Percentiles rank a stretch among this genome's conserved stretches.
Evolutionary conservation across 148 eudicot genomes (phyloP).

Genomic region (Amaranthus palmeri): DNA sequence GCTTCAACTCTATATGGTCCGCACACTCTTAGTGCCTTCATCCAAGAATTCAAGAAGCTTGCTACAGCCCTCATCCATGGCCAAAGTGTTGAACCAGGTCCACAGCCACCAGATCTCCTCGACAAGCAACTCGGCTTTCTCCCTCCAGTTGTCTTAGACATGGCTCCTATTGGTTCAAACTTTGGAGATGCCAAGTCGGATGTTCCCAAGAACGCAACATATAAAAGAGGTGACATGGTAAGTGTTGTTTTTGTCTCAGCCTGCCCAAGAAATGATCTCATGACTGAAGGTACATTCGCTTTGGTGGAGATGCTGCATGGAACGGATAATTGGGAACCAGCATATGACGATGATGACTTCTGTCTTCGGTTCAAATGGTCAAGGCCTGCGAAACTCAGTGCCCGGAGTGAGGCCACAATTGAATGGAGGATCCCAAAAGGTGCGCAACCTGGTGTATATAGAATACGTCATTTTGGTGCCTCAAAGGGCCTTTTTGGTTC

Average conservation of each 20-base stretch:
- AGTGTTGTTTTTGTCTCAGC: slow-evolving; percentile 69
- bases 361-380: slow-evolving; percentile 80
- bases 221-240: slow-evolving; percentile 63
- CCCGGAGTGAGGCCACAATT: slow-evolving; percentile 63
- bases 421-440: slow-evolving; percentile 74
- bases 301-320: slow-evolving; percentile 69
- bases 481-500: slow-evolving; percentile 60
- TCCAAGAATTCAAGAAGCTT: slow-evolving; percentile 83
- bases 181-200: slow-evolving; percentile 68
- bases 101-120: slow-evolving; percentile 83
- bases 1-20: slow-evolving; percentile 93
- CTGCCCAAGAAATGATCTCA: slow-evolving; percentile 87
- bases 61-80: slow-evolving; percentile 55
- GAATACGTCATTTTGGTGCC: slow-evolving; percentile 88
- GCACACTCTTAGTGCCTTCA: slow-evolving; percentile 82
- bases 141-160: slow-evolving; percentile 64
- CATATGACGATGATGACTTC: slow-evolving; percentile 85
- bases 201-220: slow-evolving; percentile 60
- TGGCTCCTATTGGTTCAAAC: slow-evolving; percentile 51
- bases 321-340: slow-evolving; percentile 61
- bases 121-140: slow-evolving; percentile 77
- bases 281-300: slow-evolving; percentile 89
- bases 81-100: slow-evolving; percentile 53
- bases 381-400: slow-evolving; percentile 60
- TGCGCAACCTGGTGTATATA: slow-evolving; percentile 61